These are phyloP conservation scores for Colletotrichum sp. DNA, from an alignment of 2,329 filamentous ascomycete species.

Conservation along the genomic window DNA sequence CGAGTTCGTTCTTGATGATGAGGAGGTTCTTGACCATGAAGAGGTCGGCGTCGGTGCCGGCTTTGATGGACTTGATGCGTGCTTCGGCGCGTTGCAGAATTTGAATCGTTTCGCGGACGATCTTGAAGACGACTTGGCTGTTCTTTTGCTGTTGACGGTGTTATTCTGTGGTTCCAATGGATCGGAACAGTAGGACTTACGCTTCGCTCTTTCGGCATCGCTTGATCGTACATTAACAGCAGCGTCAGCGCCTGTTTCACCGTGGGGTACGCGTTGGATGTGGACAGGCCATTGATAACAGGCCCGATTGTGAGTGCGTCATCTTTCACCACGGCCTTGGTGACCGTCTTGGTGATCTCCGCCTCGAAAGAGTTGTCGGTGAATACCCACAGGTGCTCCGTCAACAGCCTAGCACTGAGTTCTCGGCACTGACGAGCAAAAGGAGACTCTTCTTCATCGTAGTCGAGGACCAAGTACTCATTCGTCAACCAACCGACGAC, in stretches of 20 bases:
- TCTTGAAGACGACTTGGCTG: slow-evolving; percentile 65
- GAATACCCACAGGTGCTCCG: slow-evolving; percentile 63
- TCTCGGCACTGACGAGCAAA: slow-evolving; percentile 60
- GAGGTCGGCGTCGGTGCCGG: slow-evolving; percentile 76
- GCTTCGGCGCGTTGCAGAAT: slow-evolving; percentile 80
- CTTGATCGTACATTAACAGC: slow-evolving; percentile 66
- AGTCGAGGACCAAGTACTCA: slow-evolving; percentile 61
- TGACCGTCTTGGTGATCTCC: slow-evolving; percentile 60
- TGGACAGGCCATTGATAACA: slow-evolving; percentile 51
- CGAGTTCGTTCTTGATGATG: slow-evolving; percentile 92
- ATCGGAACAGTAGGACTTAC: slow-evolving; percentile 41
- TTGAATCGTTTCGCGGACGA: slow-evolving; percentile 88
- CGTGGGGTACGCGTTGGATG: slow-evolving; percentile 63
- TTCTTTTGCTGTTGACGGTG: slow-evolving; percentile 46
- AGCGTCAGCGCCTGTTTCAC: slow-evolving; percentile 64
- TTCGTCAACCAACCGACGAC: slow-evolving; percentile 63
- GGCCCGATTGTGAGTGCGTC: slow-evolving; percentile 57
- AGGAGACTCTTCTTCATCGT: slow-evolving; percentile 59
- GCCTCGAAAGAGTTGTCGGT: slow-evolving; percentile 59
- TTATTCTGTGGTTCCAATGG: background rate
- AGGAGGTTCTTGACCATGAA: slow-evolving; percentile 96
- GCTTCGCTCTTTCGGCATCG: slow-evolving; percentile 68
- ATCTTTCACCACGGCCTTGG: slow-evolving; percentile 50
- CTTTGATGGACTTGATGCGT: slow-evolving; percentile 67
- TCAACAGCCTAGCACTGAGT: slow-evolving; percentile 59